Percentiles rank a stretch among this genome's conserved stretches.
These are phyloP conservation scores for Phascolomyces articulosus DNA, from an alignment of 371 early-diverging fungal genomes.

Conservation along the genomic window DNA sequence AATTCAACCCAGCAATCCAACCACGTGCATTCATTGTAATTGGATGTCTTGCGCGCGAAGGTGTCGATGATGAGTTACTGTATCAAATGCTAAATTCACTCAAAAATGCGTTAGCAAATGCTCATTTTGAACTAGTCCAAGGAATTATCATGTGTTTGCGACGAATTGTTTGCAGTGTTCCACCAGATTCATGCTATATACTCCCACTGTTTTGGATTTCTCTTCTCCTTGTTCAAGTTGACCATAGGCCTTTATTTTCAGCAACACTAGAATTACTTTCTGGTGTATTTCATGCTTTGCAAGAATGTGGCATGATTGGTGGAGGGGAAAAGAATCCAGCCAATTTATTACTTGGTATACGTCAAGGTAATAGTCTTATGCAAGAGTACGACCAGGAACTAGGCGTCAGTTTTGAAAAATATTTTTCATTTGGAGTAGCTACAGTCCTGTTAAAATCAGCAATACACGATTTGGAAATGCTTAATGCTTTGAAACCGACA, in stretches of 20 bases:
- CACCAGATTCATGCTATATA: conserved; percentile 74
- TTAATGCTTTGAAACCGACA: conserved; percentile 64
- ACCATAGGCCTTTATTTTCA: conserved; percentile 74
- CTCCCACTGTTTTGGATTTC: conserved; percentile 88
- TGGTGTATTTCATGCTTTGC: conserved; percentile 72
- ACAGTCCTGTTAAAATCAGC: conserved; percentile 77
- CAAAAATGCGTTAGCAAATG: conserved; percentile 77
- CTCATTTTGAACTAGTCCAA: conserved; percentile 73
- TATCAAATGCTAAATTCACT: conserved; percentile 87
- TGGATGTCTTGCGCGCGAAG: conserved; percentile 83
- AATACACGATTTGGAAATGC: conserved; percentile 50
- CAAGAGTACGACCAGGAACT: conserved; percentile 2
- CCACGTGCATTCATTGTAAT: conserved; percentile 90
- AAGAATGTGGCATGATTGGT: conserved; percentile 51
- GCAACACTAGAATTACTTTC: conserved; percentile 70
- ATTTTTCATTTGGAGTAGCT: conserved; percentile 87
- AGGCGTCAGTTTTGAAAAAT: conserved; percentile 79
- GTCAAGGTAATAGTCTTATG: conserved; percentile 51
- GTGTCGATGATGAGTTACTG: conserved; percentile 83
- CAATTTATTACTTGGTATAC: conserved; percentile 50
- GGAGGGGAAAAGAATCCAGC: not conserved
- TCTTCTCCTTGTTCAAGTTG: conserved; percentile 81
- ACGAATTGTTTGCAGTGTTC: conserved; percentile 78
- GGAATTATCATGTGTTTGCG: conserved; percentile 73
- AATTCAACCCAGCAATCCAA: conserved; percentile 89